Evolutionary conservation across 345 rosid genomes (phyloP), one percentile per base, ranked within the genome.

Genomic region (Syzygium oleosum): DNA sequence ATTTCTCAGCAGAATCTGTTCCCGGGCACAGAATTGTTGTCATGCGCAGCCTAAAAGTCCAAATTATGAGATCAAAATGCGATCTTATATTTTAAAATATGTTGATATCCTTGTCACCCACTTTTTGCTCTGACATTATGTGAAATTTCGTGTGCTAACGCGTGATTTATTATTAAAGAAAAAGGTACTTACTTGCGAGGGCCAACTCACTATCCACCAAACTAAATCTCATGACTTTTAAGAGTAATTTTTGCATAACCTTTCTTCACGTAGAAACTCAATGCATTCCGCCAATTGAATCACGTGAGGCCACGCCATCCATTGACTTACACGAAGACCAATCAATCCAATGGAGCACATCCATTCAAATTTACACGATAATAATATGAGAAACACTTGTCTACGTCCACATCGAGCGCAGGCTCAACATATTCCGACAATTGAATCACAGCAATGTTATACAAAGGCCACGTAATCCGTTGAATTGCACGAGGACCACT

Each of bases 371-470:
- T n/a, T 3, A 61, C 38, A 61, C 3, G 34, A n/a, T n/a, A 15
- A 61, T n/a, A n/a, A 61, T 29, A 61, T 7, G 31, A 63, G 73
- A 63, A 63, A 16, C 21, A n/a, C 38, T 63, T n/a, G 21, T 29
- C 6, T 63, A n/a, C 5, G 1, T 15, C 16, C 16, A 1, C 53
- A 0, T 12, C 5, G 16, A 52, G 16, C 16, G 6, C 4, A 41
- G 1, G 43, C 43, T 41, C 43, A 41, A 41, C 43, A 5, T 41
- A 41, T 41, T 41, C 6, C 43, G 6, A 41, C 6, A 2, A 52
- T 52, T 52, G 53, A 52, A 52, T 41, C 43, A 41, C 43, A 41
- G 43, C 43, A 41, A 41, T 41, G 2, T 63, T 41, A 52, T 52
- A 52, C 5, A 6, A 16, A 9, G 16, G 1, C 16, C 53, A 12